Percentiles rank a stretch among this genome's conserved stretches.
phyloP scores from a whole-genome alignment of 805 yeast genomes.

The Wilhelminamyces savonicus region DNA sequence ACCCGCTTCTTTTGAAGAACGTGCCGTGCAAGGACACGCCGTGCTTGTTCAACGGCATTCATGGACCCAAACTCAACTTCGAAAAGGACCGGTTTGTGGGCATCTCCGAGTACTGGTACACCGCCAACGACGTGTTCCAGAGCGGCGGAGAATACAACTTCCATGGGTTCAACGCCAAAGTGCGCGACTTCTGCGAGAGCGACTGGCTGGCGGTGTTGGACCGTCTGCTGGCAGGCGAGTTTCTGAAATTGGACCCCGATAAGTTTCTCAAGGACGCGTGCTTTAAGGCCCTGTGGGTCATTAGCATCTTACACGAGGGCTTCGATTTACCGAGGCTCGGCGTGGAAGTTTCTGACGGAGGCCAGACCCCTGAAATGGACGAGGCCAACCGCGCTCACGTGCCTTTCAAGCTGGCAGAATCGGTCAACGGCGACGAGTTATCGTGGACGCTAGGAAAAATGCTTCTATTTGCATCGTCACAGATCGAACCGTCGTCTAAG shows the following conservation, averaged over 20 bases:
- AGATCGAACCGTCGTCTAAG: slow-evolving; percentile 27
- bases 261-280: slow-evolving; percentile 65
- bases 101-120: slow-evolving; percentile 95
- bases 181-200: slow-evolving; percentile 67
- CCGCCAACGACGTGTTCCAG: slow-evolving; percentile 85
- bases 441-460: slow-evolving; percentile 96
- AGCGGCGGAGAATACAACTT: slow-evolving; percentile 88
- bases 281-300: slow-evolving; percentile 93
- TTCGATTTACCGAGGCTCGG: slow-evolving; percentile 77
- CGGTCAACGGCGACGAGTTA: slow-evolving; percentile 76
- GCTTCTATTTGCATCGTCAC: slow-evolving; percentile 72
- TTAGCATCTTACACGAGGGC: slow-evolving; percentile 86
- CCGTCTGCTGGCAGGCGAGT: slow-evolving; percentile 49
- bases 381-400: slow-evolving; percentile 32
- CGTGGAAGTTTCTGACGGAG: slow-evolving; percentile 31
- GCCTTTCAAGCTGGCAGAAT: slow-evolving; percentile 77
- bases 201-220: slow-evolving; percentile 58
- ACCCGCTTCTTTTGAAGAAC: slow-evolving; percentile 73
- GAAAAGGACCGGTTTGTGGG: slow-evolving; percentile 81
- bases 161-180: slow-evolving; percentile 56
- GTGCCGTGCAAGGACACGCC: slow-evolving; percentile 83
- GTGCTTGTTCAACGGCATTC: slow-evolving; percentile 91
- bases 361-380: slow-evolving; percentile 10
- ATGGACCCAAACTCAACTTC: slow-evolving; percentile 85
- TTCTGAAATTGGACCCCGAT: slow-evolving; percentile 48